phyloP scores from a whole-genome alignment of 2,329 filamentous ascomycete genomes.

The Epichloe elymi region DNA sequence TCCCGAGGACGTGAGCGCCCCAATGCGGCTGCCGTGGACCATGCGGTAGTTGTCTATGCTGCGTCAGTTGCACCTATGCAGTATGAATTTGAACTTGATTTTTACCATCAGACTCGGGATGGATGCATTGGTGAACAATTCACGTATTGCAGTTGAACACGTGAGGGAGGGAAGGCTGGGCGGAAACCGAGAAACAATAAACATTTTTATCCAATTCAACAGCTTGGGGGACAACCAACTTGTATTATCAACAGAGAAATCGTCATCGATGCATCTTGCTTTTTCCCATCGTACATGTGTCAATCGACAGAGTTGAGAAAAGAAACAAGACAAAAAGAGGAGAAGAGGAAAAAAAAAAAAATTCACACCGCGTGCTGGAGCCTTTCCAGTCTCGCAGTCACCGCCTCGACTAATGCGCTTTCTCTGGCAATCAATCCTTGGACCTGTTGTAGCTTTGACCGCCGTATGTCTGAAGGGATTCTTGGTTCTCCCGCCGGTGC shows the following conservation, averaged over 20 bases:
- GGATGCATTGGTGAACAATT: too few relatives aligned
- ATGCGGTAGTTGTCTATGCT: conserved; percentile 1
- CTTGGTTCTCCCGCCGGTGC: conserved; percentile 28
- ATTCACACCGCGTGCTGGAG: conserved; percentile 27
- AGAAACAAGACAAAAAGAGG: background rate
- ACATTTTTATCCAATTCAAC: too few relatives aligned
- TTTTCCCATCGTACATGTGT: too few relatives aligned
- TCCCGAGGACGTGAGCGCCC: background rate
- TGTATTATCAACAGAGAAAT: too few relatives aligned
- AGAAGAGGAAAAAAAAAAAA: background rate
- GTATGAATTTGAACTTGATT: too few relatives aligned
- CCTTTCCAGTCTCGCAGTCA: conserved; percentile 47
- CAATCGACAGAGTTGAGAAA: too few relatives aligned
- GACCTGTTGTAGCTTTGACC: conserved; percentile 50
- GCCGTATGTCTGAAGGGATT: conserved; percentile 47
- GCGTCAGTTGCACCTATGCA: conserved; percentile 11
- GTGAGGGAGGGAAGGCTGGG: too few relatives aligned
- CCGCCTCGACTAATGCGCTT: conserved; percentile 53
- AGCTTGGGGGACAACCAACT: too few relatives aligned
- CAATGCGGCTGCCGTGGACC: conserved; percentile 10
- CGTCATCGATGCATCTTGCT: too few relatives aligned
- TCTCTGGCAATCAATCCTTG: conserved; percentile 51
- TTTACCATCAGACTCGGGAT: too few relatives aligned
- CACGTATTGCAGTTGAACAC: too few relatives aligned
- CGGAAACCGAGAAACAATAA: too few relatives aligned